Evolutionary conservation across 2,329 filamentous ascomycete species (phyloP).

Genomic region (Cladophialophora exuberans): DNA sequence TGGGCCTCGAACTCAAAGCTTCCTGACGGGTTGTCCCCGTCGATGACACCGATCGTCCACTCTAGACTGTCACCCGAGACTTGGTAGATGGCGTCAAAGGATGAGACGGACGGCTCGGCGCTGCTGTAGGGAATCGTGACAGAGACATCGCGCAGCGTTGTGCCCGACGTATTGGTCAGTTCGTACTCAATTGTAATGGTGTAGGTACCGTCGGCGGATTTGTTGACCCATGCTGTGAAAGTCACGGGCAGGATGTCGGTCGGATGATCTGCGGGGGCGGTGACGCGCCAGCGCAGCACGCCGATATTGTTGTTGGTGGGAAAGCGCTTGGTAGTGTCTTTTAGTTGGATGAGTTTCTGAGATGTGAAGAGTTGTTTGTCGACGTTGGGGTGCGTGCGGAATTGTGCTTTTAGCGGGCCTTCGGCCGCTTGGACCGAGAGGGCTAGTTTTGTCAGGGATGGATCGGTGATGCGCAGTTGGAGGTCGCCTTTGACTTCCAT

Average conservation of each 20-base stretch:
- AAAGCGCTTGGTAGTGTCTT: conserved; percentile 84
- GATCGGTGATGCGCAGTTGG: conserved; percentile 85
- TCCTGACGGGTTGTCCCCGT: conserved; percentile 78
- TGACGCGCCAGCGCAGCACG: conserved; percentile 89
- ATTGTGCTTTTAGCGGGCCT: conserved; percentile 68
- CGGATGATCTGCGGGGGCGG: conserved; percentile 74
- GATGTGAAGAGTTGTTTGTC: conserved; percentile 85
- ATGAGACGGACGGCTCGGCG: conserved; percentile 84
- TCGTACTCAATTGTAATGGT: conserved; percentile 97
- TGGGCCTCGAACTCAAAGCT: conserved; percentile 95
- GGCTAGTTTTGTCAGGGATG: conserved; percentile 88
- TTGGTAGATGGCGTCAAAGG: conserved; percentile 92
- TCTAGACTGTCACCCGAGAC: conserved; percentile 90
- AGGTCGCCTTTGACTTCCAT: conserved; percentile 91
- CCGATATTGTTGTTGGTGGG: conserved; percentile 92
- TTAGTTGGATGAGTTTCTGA: conserved; percentile 84
- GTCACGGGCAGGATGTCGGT: conserved; percentile 83
- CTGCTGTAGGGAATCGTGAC: conserved; percentile 86
- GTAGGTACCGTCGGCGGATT: conserved; percentile 73
- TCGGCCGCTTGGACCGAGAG: conserved; percentile 76
- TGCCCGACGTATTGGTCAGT: conserved; percentile 71
- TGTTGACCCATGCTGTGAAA: conserved; percentile 98
- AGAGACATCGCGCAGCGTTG: conserved; percentile 75
- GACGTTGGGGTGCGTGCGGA: conserved; percentile 95
- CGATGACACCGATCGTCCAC: conserved; percentile 87